Evolutionary conservation across 2,329 filamentous ascomycete genomes (phyloP), one percentile per base, ranked within the genome.

Genomic region (Exutisphaerella laricina): DNA sequence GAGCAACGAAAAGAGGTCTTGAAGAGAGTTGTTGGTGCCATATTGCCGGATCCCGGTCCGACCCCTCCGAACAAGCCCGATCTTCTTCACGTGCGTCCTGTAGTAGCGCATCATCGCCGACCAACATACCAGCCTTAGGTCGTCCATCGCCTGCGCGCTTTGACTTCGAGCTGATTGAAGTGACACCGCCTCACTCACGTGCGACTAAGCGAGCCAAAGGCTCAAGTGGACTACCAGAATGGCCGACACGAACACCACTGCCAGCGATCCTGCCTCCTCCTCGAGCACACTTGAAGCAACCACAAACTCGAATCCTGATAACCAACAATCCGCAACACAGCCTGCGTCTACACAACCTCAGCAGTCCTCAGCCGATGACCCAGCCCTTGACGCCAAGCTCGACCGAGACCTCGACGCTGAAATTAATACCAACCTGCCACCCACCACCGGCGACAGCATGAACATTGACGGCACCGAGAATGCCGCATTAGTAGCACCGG

Each of bases 401-500:
- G 54, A 57, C 43, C 49, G 42, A 41, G 56, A 57, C 41, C 48
- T 70, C 33, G 67, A 70, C 48, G 61, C 63, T 46, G 68, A 71
- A 46, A 65, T 70, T 53, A 53, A 56, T 20, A 35, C 43, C 13
- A 25, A 17, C 20, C 16, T 17, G 13, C 25, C 32, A 22, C 26
- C 41, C 28, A 21, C 44, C 46, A 16, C 35, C 41, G 26, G 47
- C 30, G 51, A 55, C 38, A 39, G 44, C 34, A 53, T 55, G 50
- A 55, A 43, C 33, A 51, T 70, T 23, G 66, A 70, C 48, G 64
- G 63, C 56, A 58, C 60, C 53, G 63, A 63, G 44, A 64, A 67
- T 28, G 30, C 81, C 84, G 43, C 64, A 26, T 25, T 41, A 29
- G 23, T 41, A 78, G n/a, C n/a, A n/a, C 30, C 48, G 20, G 41